Percentiles rank a stretch among this genome's conserved stretches.
phyloP scores from a whole-genome alignment of 2,329 filamentous ascomycete species.

The Akanthomyces lecanii region DNA sequence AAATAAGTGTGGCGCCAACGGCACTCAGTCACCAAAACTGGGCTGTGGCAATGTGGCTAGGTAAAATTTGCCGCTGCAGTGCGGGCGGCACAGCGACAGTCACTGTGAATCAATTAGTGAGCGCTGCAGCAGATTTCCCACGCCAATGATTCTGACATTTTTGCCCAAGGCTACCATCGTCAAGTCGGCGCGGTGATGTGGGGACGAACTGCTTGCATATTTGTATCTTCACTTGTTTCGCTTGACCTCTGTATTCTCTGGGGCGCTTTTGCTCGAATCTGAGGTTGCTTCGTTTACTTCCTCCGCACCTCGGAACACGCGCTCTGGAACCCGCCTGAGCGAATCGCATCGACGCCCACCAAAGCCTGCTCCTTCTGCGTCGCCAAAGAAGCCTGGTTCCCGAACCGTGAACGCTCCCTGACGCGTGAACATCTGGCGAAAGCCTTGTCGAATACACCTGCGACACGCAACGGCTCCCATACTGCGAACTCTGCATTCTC shows the following conservation, averaged over 20 bases:
- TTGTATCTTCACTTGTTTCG: not conserved
- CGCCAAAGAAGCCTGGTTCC: not conserved
- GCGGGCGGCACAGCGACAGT: not conserved
- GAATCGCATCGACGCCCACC: constrained; percentile 2
- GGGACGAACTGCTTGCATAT: not conserved
- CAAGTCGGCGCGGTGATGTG: not conserved
- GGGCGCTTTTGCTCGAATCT: not conserved
- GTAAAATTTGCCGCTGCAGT: not conserved
- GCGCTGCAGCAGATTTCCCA: not conserved
- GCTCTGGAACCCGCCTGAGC: not conserved
- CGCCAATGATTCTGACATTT: not conserved
- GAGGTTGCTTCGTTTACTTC: not conserved
- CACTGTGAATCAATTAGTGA: constrained; percentile 10
- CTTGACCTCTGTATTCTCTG: not conserved
- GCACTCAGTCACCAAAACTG: not conserved
- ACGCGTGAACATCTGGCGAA: not conserved
- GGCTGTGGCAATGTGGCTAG: constrained; percentile 2
- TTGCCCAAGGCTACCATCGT: constrained; percentile 8
- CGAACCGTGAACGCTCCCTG: not conserved
- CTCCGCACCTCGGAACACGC: not conserved
- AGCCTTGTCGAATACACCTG: not conserved
- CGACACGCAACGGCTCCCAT: not conserved
- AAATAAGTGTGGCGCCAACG: constrained; percentile 2
- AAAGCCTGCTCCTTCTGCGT: not conserved
- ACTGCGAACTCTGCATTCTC: not conserved